These are phyloP conservation scores for Sindora glabra DNA, from an alignment of 306 rosid species.

Conservation along the genomic window DNA sequence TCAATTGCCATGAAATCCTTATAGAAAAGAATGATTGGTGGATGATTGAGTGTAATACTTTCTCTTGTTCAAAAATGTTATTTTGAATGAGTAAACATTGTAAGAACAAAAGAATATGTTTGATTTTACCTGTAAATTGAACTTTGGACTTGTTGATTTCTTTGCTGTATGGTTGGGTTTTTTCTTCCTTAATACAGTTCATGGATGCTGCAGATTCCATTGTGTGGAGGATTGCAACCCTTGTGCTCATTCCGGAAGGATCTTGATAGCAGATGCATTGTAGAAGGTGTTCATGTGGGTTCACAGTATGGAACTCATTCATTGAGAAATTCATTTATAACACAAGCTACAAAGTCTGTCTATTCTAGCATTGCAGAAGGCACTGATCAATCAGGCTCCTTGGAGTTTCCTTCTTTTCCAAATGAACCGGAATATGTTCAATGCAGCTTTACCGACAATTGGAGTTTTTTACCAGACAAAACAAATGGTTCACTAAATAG, in stretches of 20 bases:
- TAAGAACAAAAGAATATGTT: background rate
- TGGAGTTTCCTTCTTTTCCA: slow-evolving; percentile 18
- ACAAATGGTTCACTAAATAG: slow-evolving; percentile 15
- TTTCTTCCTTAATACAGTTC: background rate
- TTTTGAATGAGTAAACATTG: background rate
- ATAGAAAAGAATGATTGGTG: background rate
- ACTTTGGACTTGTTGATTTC: background rate
- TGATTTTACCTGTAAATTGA: background rate
- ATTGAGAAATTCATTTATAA: slow-evolving; percentile 29
- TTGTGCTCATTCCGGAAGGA: slow-evolving; percentile 52
- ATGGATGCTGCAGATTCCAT: slow-evolving; percentile 44
- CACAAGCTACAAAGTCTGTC: slow-evolving; percentile 38
- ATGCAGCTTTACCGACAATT: slow-evolving; percentile 15
- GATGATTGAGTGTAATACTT: background rate
- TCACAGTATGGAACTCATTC: slow-evolving; percentile 38
- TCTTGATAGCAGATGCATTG: slow-evolving; percentile 29
- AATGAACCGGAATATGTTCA: slow-evolving; percentile 21
- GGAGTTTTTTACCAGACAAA: slow-evolving; percentile 27
- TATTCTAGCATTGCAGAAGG: slow-evolving; percentile 16
- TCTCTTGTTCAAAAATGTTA: background rate
- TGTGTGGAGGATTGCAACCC: slow-evolving; percentile 50
- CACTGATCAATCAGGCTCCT: slow-evolving; percentile 16
- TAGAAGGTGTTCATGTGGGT: slow-evolving; percentile 34
- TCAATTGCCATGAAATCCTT: background rate
- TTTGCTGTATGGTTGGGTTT: background rate